Evolutionary conservation across 2,329 filamentous ascomycete species (phyloP), one percentile per base, ranked within the genome.

Genomic region (Chaetomiaceae sp.): DNA sequence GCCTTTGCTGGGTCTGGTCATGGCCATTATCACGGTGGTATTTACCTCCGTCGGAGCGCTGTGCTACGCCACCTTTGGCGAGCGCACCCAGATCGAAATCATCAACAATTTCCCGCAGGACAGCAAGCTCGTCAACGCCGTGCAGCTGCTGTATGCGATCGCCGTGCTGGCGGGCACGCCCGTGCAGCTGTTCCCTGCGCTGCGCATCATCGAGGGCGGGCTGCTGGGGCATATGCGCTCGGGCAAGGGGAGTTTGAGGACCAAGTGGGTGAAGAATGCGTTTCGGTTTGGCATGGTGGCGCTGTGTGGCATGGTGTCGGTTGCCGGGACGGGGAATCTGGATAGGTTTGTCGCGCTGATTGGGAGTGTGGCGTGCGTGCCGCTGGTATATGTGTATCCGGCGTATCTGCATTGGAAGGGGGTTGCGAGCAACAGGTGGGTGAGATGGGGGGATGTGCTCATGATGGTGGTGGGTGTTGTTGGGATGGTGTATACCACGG

Each of bases 221-320:
- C 65, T 89, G 15, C 88, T 90, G 55, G 83, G 83, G n/a, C 75
- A 79, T 6, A 38, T 38, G 56, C 76, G 78, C 53, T 87, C 84
- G 0, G 87, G 87, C 31, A 89, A 87, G 71, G 81, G 79, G 62
- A 80, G 79, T 56, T 66, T 72, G 31, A 70, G 75, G 34, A 86
- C 84, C 58, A 90, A 89, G 67, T 90, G 87, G 87, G 83, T 84
- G 71, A 90, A 90, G 77, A 90, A 90, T 61, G 76, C 69, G 1
- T 81, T 89, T 61, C 75, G 86, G 20, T 76, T 81, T 0, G 62
- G 66, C 0, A 64, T 87, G 20, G 80, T 87, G 29, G 65, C 77
- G 1, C 34, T 83, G 8, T 87, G 84, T 58, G 82, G 81, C 8
- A 72, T 74, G 19, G 74, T 89, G 39, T 77, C 84, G 15, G 80